A percentile compares a stretch with the other conserved stretches of the same genome.
Conservation (phyloP, 805 yeast species). For the Candida krabiensis region DNA sequence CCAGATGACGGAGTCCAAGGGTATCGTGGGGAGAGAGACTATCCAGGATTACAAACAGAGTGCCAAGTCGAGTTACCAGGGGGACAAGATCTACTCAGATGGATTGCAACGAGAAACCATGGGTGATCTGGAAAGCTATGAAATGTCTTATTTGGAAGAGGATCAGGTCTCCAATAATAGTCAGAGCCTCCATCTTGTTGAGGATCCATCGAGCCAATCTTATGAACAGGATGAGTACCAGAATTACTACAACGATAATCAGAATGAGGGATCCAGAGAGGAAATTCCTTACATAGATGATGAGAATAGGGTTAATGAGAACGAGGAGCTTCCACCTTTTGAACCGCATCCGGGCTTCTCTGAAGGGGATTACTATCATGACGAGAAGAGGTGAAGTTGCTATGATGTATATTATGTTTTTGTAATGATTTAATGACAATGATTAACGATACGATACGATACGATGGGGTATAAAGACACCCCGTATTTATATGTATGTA, state of each 20-base stretch:
- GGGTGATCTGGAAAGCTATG: not conserved
- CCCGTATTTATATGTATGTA: too few species aligned
- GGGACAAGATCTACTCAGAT: not conserved
- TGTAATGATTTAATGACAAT: too few species aligned
- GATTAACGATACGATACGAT: too few species aligned
- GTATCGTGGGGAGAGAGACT: conserved; percentile 63
- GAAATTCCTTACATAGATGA: not conserved
- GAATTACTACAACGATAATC: not conserved
- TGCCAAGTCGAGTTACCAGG: not conserved
- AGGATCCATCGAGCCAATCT: not conserved
- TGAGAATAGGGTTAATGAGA: not conserved
- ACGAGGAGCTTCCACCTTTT: conserved; percentile 40
- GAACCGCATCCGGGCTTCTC: conserved; percentile 45
- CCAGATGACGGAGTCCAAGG: conserved; percentile 49
- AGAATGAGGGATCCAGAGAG: not conserved
- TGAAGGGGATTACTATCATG: conserved; percentile 46
- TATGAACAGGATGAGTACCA: not conserved
- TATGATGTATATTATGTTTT: too few species aligned
- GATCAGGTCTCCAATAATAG: too few species aligned
- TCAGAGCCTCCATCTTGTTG: not conserved
- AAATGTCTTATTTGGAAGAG: not conserved
- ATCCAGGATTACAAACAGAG: conserved; percentile 14
- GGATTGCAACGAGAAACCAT: too few species aligned
- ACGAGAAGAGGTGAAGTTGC: too few species aligned
- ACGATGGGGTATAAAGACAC: too few species aligned